Evolutionary conservation across 148 eudicot species (phyloP).

Genomic region (Fagopyrum homotropicum): DNA sequence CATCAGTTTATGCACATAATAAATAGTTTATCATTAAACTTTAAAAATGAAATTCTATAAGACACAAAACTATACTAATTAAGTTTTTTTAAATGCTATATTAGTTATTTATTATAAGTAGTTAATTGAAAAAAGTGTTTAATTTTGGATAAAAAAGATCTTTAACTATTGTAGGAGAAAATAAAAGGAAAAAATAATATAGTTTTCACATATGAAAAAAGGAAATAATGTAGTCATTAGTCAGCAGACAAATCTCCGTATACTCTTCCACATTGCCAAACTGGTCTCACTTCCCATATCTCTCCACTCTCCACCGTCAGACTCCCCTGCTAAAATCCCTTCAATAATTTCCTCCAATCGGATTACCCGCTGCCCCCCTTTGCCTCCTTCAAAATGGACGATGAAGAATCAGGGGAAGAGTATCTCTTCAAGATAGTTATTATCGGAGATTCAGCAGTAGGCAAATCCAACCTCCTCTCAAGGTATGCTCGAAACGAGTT

Average conservation of each 20-base stretch:
- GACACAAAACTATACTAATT: too few relatives aligned
- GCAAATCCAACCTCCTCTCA: conserved; percentile 62
- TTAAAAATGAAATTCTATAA: too few relatives aligned
- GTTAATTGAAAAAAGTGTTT: too few relatives aligned
- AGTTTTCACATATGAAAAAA: background rate
- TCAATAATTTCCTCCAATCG: background rate
- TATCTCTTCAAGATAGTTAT: conserved; percentile 80
- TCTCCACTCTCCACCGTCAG: background rate
- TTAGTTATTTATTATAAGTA: too few relatives aligned
- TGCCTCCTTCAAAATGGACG: conserved; percentile 13
- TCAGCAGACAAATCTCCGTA: background rate
- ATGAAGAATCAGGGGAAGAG: conserved; percentile 50
- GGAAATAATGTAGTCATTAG: background rate
- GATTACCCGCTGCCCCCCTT: background rate
- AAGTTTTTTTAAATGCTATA: too few relatives aligned
- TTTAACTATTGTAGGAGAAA: background rate
- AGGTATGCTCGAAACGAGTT: conserved; percentile 76
- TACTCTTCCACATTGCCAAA: background rate
- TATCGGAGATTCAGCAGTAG: conserved; percentile 83
- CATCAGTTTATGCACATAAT: too few relatives aligned
- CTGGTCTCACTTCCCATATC: background rate
- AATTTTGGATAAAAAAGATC: background rate
- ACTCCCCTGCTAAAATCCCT: background rate
- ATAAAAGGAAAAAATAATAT: background rate
- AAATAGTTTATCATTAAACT: too few relatives aligned